phyloP scores from a whole-genome alignment of 805 yeast genomes.

The Candida odintsovae region DNA sequence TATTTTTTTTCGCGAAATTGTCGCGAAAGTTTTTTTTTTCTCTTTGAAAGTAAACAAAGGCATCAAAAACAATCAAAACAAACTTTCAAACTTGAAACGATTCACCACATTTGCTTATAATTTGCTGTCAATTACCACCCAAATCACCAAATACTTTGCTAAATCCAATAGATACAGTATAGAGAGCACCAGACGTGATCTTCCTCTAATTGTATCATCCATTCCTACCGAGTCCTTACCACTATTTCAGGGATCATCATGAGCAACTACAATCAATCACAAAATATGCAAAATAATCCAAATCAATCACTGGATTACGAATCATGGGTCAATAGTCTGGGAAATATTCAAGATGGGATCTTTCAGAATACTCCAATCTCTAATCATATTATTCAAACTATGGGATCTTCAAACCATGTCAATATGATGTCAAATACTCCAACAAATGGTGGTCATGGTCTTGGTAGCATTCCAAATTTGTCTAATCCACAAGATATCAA shows the following conservation, averaged over 20 bases:
- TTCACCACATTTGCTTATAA: neutral
- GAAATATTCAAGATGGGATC: conserved; percentile 21
- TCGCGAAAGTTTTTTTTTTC: neutral
- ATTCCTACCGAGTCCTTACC: neutral
- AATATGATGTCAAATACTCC: conserved; percentile 2
- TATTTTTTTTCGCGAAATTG: neutral
- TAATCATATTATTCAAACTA: conserved; percentile 16
- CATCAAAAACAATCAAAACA: neutral
- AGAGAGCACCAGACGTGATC: neutral
- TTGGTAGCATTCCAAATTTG: neutral
- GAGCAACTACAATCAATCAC: conserved; percentile 1
- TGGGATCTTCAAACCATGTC: neutral
- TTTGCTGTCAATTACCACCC: too few species aligned
- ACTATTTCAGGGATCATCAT: neutral
- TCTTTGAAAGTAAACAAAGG: neutral
- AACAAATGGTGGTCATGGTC: conserved; percentile 1
- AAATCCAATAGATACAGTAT: too few species aligned
- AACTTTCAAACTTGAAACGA: neutral
- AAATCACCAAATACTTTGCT: too few species aligned
- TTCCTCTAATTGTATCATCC: too few species aligned
- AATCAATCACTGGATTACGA: conserved; percentile 22
- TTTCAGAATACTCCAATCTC: conserved; percentile 23
- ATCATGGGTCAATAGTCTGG: conserved; percentile 22
- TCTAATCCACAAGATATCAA: conserved; percentile 7
- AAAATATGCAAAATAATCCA: conserved; percentile 1